A percentile compares a stretch with the other conserved stretches of the same genome.
Evolutionary conservation across 2,329 filamentous ascomycete species (phyloP).

Genomic region (Monilinia vaccinii-corymbosi): DNA sequence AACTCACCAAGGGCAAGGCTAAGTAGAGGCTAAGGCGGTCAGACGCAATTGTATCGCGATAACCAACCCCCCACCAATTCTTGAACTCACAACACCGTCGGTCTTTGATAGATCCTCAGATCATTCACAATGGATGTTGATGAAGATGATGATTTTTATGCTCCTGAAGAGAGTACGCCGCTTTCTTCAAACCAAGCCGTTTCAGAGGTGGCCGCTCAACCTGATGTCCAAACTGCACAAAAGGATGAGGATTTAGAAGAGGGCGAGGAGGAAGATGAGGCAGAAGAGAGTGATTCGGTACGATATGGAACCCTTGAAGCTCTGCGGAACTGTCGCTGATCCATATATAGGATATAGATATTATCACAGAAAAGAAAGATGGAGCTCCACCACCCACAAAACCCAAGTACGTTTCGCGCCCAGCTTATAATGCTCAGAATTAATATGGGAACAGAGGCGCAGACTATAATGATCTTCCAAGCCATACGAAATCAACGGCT

Average conservation of each 20-base stretch:
- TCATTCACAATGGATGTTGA: constrained; percentile 51
- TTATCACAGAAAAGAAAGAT: constrained; percentile 59
- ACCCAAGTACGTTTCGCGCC: constrained; percentile 34
- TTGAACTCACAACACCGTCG: neutral
- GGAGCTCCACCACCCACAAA: constrained; percentile 42
- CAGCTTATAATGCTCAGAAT: neutral
- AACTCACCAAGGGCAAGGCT: neutral
- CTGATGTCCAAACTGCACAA: constrained; percentile 29
- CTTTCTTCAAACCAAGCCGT: constrained; percentile 15
- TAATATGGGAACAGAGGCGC: constrained; percentile 12
- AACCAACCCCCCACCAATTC: neutral
- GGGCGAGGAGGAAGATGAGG: constrained; percentile 55
- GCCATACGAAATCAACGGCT: constrained; percentile 37
- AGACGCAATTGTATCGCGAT: neutral
- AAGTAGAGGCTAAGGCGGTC: neutral
- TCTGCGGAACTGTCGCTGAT: constrained; percentile 12
- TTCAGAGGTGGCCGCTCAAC: constrained; percentile 21
- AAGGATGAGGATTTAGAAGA: constrained; percentile 50
- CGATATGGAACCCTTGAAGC: constrained; percentile 29
- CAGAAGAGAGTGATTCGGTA: constrained; percentile 45
- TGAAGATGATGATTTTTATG: constrained; percentile 60
- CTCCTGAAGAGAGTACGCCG: constrained; percentile 44
- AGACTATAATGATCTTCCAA: constrained; percentile 32
- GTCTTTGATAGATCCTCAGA: constrained; percentile 4
- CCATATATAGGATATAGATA: constrained; percentile 50